Evolutionary conservation across 2,329 filamentous ascomycete species (phyloP).

Genomic region (Alternaria sp.): DNA sequence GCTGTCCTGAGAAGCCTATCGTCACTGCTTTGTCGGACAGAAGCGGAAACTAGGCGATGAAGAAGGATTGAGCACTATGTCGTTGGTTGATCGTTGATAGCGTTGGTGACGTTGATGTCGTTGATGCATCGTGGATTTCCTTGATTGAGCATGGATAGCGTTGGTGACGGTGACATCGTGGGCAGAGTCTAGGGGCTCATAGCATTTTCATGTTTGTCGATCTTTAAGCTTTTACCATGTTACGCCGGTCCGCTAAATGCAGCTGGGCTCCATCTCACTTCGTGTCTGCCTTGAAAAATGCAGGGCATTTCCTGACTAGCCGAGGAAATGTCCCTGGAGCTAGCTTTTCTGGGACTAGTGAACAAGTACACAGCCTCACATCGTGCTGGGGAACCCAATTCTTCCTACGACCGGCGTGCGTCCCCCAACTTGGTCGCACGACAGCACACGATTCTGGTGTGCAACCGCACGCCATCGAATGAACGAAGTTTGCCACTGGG

Average conservation of each 20-base stretch:
- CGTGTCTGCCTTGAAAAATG: neutral
- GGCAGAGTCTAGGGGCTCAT: neutral
- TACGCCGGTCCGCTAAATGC: neutral
- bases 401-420: neutral
- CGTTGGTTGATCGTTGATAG: too few relatives aligned
- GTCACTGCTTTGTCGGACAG: too few relatives aligned
- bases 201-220: neutral
- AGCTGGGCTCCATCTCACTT: neutral
- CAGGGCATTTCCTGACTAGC: neutral
- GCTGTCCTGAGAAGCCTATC: too few relatives aligned
- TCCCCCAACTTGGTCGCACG: accelerated
- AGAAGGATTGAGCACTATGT: too few relatives aligned
- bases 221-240: neutral
- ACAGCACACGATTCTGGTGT: neutral
- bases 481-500: accelerated
- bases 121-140: neutral
- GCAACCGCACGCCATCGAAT: accelerated
- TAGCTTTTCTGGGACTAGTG: neutral
- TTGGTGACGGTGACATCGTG: neutral
- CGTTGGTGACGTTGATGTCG: neutral
- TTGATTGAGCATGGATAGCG: neutral
- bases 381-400: neutral
- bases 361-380: neutral
- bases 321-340: neutral
- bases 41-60: too few relatives aligned